phyloP scores from a whole-genome alignment of 1,139 yeast genomes.

The Nakaseomyces uthaithaninus region DNA sequence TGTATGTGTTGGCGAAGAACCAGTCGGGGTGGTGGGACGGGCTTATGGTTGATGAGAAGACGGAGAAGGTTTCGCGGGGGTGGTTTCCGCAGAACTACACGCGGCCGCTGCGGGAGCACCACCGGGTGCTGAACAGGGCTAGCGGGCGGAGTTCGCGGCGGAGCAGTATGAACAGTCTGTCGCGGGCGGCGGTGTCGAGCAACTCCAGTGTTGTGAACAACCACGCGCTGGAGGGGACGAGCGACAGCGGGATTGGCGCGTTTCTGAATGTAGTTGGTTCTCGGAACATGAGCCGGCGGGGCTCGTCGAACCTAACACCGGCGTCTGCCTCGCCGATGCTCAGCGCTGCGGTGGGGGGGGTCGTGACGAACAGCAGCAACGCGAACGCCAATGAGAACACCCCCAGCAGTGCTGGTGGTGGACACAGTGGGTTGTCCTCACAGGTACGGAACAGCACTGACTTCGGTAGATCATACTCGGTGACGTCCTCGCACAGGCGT shows the following conservation, averaged over 20 bases:
- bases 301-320: constrained; percentile 7
- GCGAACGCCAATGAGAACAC: neutral
- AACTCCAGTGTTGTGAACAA: neutral
- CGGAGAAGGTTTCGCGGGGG: constrained; percentile 42
- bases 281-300: constrained; percentile 12
- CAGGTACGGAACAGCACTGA: neutral
- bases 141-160: constrained; percentile 12
- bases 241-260: constrained; percentile 6
- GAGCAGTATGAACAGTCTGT: constrained; percentile 10
- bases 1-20: constrained; percentile 38
- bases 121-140: constrained; percentile 1
- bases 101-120: constrained; percentile 16
- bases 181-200: neutral
- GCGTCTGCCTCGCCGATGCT: constrained; percentile 1
- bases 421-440: constrained; percentile 2
- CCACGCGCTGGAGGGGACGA: neutral
- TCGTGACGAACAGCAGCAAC: no score
- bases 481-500: neutral
- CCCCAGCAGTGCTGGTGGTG: neutral
- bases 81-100: constrained; percentile 66
- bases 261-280: constrained; percentile 7
- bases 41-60: constrained; percentile 30
- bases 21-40: constrained; percentile 78
- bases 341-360: no score
- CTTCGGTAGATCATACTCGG: neutral